phyloP scores from a whole-genome alignment of 495 filamentous ascomycete genomes.

The Xylaria grammica region DNA sequence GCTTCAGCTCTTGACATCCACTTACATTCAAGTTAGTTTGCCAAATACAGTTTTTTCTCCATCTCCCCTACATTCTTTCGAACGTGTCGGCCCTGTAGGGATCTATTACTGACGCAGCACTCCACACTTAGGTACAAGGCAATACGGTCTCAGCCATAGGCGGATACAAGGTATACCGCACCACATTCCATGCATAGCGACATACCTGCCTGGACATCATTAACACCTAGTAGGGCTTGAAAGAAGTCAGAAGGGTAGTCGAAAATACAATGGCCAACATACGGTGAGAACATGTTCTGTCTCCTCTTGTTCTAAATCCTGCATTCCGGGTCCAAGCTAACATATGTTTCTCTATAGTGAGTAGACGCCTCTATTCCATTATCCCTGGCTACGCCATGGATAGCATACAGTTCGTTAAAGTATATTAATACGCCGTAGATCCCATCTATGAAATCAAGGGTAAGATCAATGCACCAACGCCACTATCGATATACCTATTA shows the following conservation, averaged over 20 bases:
- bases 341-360: slow-evolving; percentile 4
- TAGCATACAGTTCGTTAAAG: not conserved
- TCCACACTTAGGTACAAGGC: slow-evolving; percentile 71
- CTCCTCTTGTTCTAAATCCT: not conserved
- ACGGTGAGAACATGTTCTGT: slow-evolving; percentile 49
- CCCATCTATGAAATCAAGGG: slow-evolving; percentile 89
- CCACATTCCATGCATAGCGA: not conserved
- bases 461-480: not conserved
- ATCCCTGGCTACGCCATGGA: not conserved
- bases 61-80: not conserved
- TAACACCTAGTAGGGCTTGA: slow-evolving; percentile 78
- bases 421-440: slow-evolving; percentile 22
- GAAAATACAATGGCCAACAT: slow-evolving; percentile 98
- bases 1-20: slow-evolving; percentile 89
- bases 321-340: not conserved
- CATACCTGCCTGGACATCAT: not conserved
- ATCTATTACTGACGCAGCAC: not conserved
- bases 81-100: not conserved
- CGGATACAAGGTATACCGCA: slow-evolving; percentile 31
- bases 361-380: not conserved
- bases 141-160: slow-evolving; percentile 96
- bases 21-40: slow-evolving; percentile 71
- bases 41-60: not conserved
- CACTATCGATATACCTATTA: not conserved
- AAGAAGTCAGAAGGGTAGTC: slow-evolving; percentile 87